Evolutionary conservation across 768 basidiomycete species (phyloP), one percentile per base, ranked within the genome.

Genomic region (Lentinula boryana): DNA sequence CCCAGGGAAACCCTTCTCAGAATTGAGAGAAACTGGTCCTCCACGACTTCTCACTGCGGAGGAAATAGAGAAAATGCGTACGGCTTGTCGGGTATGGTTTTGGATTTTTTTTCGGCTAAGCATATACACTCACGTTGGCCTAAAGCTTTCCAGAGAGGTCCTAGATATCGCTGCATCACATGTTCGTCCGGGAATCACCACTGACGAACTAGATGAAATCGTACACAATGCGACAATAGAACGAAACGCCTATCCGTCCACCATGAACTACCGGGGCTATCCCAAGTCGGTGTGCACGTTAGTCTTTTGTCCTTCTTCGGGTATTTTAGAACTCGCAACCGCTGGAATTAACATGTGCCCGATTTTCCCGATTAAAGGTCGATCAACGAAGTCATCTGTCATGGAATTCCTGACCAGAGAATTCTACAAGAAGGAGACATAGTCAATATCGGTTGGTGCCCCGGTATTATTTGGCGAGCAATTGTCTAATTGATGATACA

Each of bases 241-340:
- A 75, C 81, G 95, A 56, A 87, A 93, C 65, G 85, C 92, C 23
- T 99, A 99, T 74, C 97, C 97, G 1, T 95, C 92, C 31, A 92
- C 97, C 48, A 78, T 98, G 62, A 93, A 93, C 69, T 99, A 99
- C 74, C 84, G 87, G 56, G 80, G 83, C 38, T 98, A 88, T 70
- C 96, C 97, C 12, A 98, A 98, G 79, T 98, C 95, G 33, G 84
- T 96, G 40, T 99, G 97, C 89, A 95, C 90, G 87, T 93, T 77
- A 66, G 93, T 81, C 49, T 50, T 51, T 18, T 50, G 46, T 55
- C 32, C 53, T 51, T 56, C 12, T 38, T 51, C 27, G 15, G 6
- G 38, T 56, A 13, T 38, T 38, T 38, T 38, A 12, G 46, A 48
- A n/a, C 9, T 9, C 21, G 46, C 9, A 9, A 40, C 48, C 32